Conservation (phyloP, 169 alveolate genomes). For the Plasmodium yoelii region DNA sequence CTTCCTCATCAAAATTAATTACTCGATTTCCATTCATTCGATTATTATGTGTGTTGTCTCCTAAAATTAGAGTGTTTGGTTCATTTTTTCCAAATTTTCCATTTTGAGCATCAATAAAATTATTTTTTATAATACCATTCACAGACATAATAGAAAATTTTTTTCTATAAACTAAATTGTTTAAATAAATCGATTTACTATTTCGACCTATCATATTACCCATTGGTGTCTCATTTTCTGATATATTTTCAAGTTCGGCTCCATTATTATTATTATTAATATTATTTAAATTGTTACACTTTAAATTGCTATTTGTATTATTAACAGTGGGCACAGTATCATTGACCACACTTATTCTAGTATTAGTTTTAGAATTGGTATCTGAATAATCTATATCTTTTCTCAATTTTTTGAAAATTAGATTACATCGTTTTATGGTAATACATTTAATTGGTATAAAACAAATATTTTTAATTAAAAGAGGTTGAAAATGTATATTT, state of each 20-base stretch:
- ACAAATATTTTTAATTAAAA: constrained; percentile 54
- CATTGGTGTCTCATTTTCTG: neutral
- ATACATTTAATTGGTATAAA: constrained; percentile 61
- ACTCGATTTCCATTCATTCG: neutral
- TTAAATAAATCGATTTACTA: neutral
- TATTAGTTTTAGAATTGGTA: neutral
- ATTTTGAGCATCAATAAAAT: too few relatives aligned
- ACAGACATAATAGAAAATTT: too few relatives aligned
- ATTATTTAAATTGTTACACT: neutral
- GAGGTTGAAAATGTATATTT: constrained; percentile 43
- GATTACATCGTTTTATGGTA: constrained; percentile 38
- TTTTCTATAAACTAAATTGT: too few relatives aligned
- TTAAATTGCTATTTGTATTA: neutral
- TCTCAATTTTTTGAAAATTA: constrained; percentile 30
- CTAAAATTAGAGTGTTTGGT: too few relatives aligned
- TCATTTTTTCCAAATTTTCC: too few relatives aligned
- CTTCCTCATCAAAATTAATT: neutral
- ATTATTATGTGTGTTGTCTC: too few relatives aligned
- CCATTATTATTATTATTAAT: neutral
- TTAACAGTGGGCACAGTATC: neutral
- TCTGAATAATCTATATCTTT: constrained; percentile 39
- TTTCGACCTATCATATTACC: neutral
- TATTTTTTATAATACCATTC: too few relatives aligned
- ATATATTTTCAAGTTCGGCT: neutral
- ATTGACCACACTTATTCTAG: neutral